phyloP scores from a whole-genome alignment of 78 protist genomes.

The Cavenderia fasciculata region DNA sequence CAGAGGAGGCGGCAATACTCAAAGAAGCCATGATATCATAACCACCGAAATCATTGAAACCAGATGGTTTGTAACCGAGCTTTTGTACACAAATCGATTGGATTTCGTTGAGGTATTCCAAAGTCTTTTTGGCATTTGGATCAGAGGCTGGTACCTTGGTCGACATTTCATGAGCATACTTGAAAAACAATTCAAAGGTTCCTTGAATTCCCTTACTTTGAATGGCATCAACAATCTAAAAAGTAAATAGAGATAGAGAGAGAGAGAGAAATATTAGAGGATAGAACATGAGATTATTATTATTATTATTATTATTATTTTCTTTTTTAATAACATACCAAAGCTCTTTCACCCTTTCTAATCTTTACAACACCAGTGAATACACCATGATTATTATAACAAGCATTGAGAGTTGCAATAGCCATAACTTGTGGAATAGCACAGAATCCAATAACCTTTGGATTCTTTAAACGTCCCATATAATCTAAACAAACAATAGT shows the following conservation, averaged over 20 bases:
- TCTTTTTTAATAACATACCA: background rate
- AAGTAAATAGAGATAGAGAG: background rate
- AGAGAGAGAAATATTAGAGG: too few species aligned
- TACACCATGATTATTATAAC: slow-evolving; percentile 90
- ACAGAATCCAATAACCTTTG: slow-evolving; percentile 88
- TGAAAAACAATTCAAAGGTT: slow-evolving; percentile 49
- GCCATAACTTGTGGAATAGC: slow-evolving; percentile 99
- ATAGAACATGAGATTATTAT: too few species aligned
- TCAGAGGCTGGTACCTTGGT: slow-evolving; percentile 48
- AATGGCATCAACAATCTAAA: slow-evolving; percentile 57
- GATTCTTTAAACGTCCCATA: slow-evolving; percentile 77
- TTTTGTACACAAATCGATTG: slow-evolving; percentile 51
- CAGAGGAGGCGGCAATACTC: slow-evolving; percentile 59
- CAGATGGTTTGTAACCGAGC: slow-evolving; percentile 65
- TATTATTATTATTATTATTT: background rate
- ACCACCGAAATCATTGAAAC: slow-evolving; percentile 53
- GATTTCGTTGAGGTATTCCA: slow-evolving; percentile 28
- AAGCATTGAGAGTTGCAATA: slow-evolving; percentile 90
- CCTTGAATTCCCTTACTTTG: slow-evolving; percentile 30
- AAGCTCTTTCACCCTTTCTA: slow-evolving; percentile 88
- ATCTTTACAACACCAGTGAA: slow-evolving; percentile 93
- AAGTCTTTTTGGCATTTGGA: slow-evolving; percentile 47
- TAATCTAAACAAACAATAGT: slow-evolving; percentile 85
- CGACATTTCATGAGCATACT: slow-evolving; percentile 46
- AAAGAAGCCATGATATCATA: slow-evolving; percentile 73